Evolutionary conservation across 2,329 filamentous ascomycete species (phyloP).

Genomic region (Claviceps sp.): DNA sequence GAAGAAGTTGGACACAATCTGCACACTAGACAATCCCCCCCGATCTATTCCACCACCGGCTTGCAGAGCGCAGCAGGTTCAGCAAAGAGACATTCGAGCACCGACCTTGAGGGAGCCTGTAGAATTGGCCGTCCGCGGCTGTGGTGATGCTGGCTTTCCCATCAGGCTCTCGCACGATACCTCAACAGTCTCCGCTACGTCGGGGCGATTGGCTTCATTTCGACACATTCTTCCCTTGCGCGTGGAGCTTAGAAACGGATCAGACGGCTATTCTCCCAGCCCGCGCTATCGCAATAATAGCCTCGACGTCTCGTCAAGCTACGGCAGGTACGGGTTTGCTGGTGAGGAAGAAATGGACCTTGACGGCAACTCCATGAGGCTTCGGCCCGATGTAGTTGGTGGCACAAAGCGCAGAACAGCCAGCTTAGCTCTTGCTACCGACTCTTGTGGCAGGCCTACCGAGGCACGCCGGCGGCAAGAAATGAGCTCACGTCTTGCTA

Average conservation of each 20-base stretch:
- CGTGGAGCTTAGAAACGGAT: slow-evolving; percentile 25
- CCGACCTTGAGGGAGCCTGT: slow-evolving; percentile 31
- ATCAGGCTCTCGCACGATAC: slow-evolving; percentile 28
- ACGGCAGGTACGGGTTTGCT: slow-evolving; percentile 29
- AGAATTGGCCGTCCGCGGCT: slow-evolving; percentile 28
- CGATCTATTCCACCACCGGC: slow-evolving; percentile 31
- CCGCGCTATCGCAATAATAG: slow-evolving; percentile 37
- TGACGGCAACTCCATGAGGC: slow-evolving; percentile 38
- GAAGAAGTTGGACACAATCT: slow-evolving; percentile 39
- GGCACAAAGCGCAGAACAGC: slow-evolving; percentile 44
- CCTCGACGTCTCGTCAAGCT: slow-evolving; percentile 34
- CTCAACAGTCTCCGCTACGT: slow-evolving; percentile 32
- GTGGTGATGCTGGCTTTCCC: slow-evolving; percentile 18
- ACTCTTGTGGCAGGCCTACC: slow-evolving; percentile 20
- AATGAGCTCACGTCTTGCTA: slow-evolving; percentile 35
- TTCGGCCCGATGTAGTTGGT: slow-evolving; percentile 35
- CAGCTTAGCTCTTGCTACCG: slow-evolving; percentile 37
- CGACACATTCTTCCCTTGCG: slow-evolving; percentile 27
- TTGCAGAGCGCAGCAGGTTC: slow-evolving; percentile 21
- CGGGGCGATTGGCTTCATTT: slow-evolving; percentile 31
- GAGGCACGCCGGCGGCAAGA: slow-evolving; percentile 33
- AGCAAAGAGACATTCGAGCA: slow-evolving; percentile 22
- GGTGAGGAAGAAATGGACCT: slow-evolving; percentile 32
- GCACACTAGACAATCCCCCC: slow-evolving; percentile 31
- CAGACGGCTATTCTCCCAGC: slow-evolving; percentile 36